phyloP scores from a whole-genome alignment of 2,329 filamentous ascomycete genomes.

The Colletotrichum sp. region DNA sequence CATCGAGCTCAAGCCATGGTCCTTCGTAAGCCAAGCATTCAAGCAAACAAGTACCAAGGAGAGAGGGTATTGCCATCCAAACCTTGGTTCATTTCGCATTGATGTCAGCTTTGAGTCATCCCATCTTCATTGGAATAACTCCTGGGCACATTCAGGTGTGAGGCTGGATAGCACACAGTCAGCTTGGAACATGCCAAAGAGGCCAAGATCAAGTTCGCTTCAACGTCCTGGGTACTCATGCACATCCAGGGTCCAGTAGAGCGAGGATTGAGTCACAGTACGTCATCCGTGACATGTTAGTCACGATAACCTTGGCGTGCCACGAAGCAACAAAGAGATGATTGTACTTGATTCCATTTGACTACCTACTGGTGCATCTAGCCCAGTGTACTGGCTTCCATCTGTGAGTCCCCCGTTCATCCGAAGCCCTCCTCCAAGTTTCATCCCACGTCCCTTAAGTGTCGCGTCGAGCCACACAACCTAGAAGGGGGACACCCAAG shows the following conservation, averaged over 20 bases:
- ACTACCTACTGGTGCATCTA: background rate
- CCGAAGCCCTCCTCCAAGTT: background rate
- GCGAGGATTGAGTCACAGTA: background rate
- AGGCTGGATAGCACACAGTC: background rate
- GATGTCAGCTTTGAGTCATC: background rate
- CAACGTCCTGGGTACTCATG: background rate
- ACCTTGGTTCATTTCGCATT: background rate
- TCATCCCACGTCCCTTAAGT: background rate
- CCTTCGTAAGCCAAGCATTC: background rate
- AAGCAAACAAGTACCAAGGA: background rate
- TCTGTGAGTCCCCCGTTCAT: background rate
- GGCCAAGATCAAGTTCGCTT: background rate
- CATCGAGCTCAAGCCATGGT: background rate
- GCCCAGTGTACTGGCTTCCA: background rate
- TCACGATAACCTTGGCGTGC: background rate
- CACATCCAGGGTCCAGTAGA: background rate
- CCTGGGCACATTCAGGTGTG: background rate
- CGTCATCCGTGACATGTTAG: background rate
- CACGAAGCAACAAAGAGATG: background rate
- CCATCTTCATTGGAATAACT: background rate
- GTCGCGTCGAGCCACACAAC: constrained; percentile 1
- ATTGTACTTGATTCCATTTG: background rate
- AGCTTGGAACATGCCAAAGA: background rate
- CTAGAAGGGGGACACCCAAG: background rate
- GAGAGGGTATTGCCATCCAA: background rate